Conservation (phyloP, 2,329 filamentous ascomycete genomes). For the Ampelomyces quisqualis region DNA sequence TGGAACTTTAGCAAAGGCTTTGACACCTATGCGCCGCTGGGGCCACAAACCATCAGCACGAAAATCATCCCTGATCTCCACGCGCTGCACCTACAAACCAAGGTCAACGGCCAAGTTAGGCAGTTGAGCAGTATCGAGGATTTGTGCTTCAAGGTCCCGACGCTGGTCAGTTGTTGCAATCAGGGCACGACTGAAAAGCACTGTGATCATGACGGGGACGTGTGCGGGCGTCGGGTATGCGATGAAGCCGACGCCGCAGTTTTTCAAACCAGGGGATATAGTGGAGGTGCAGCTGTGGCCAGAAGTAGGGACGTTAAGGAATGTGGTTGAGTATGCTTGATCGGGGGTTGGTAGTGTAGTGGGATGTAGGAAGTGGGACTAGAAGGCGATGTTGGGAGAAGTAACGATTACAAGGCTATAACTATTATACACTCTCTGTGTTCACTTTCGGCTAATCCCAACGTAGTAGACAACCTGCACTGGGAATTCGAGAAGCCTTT, state of each 20-base stretch:
- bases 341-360: background rate
- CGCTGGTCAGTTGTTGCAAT: slow-evolving; percentile 51
- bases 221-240: slow-evolving; percentile 45
- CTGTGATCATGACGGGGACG: slow-evolving; percentile 55
- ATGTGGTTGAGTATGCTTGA: slow-evolving; percentile 34
- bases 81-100: slow-evolving; percentile 48
- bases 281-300: slow-evolving; percentile 37
- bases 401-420: too few species aligned
- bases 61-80: slow-evolving; percentile 49
- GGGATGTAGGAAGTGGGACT: too few species aligned
- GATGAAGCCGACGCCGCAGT: slow-evolving; percentile 41
- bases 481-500: too few species aligned
- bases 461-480: too few species aligned
- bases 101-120: slow-evolving; percentile 51
- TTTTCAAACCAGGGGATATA: slow-evolving; percentile 37
- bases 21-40: slow-evolving; percentile 57
- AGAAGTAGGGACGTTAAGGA: slow-evolving; percentile 36
- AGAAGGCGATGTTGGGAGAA: too few species aligned
- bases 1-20: slow-evolving; percentile 61
- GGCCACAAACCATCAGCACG: slow-evolving; percentile 51
- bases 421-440: too few species aligned
- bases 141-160: slow-evolving; percentile 50
- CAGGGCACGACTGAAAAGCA: slow-evolving; percentile 50
- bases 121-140: slow-evolving; percentile 54
- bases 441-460: too few species aligned